Evolutionary conservation across 2,329 filamentous ascomycete genomes (phyloP), one percentile per base, ranked within the genome.

Genomic region (Colletotrichum melonis): DNA sequence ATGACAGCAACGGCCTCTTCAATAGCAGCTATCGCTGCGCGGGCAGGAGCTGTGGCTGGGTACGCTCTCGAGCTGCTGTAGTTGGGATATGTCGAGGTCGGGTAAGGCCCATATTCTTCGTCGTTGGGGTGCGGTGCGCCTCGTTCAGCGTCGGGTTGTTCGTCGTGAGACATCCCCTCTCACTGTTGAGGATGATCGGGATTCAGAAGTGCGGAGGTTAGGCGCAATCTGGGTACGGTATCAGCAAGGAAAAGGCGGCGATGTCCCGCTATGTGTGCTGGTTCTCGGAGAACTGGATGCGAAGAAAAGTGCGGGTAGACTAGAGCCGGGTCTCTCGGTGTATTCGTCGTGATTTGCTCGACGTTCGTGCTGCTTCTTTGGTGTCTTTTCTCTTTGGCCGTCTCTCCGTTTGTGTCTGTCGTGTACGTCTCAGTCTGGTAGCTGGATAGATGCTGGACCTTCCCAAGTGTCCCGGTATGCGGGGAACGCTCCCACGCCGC

Each of bases 401-500:
- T 72, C 58, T 28, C 19, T 57, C 49, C 12, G 49, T 72, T 26
- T 54, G 49, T 24, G 49, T 66, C 52, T 65, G 54, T 66, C 28
- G 49, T 63, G 62, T 65, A 62, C 28, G 60, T 66, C 42, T 71
- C 56, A 30, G 26, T n/a, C 32, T 62, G 60, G 49, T 66, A 35
- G 71, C 30, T 62, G 70, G 60, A 30, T 66, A 35, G 71, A 57
- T 66, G 70, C 57, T 69, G 60, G 73, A 55, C 60, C 66, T 69
- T 75, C 67, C 68, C 67, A 74, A 69, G 78, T 77, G 78, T 81
- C 77, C 85, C 81, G 86, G 86, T 86, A 86, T 88, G 88, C 88
- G 88, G 88, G 88, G 86, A 87, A 86, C 82, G 74, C 82, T 88
- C 87, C 87, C 88, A 86, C 86, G 85, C 87, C 85, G 88, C 86